Evolutionary conservation across 345 rosid species (phyloP), one percentile per base, ranked within the genome.

Genomic region (Eucalyptus grandis): DNA sequence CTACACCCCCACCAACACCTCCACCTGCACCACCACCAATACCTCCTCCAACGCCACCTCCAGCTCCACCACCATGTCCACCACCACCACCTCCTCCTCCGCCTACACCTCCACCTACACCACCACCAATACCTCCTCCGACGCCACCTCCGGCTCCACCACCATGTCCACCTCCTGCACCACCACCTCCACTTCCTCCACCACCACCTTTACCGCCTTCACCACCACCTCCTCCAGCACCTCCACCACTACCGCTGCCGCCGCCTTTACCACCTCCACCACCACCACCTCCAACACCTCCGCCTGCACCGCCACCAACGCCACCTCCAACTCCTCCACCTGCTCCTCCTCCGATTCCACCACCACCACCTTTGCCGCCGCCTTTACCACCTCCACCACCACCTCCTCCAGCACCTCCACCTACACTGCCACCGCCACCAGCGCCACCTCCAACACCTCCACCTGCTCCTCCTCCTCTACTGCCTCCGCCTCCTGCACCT

Each of bases 31-130:
- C 86, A 14, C 93, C 92, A 6, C 92, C 91, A 11, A 3, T 14
- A 3, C 37, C 87, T 5, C 91, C 92, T 2, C 88, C 53, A 4
- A 87, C 91, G 3, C 89, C 91, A 15, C 93, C 92, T n/a, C 90
- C 91, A 0, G 88, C 91, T 24, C 56, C 89, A n/a, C 92, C 93
- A 5, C 90, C 90, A 5, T 89, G 90, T 4, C 88, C 88, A 1
- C 91, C 88, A 1, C 91, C 88, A 1, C 91, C 85, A 1, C 89
- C 90, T 14, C 88, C 88, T 9, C 89, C 91, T 14, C 82, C 87
- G 1, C 89, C 91, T 47, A 47, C 49, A 47, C 49, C 51, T 7
- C 91, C 89, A 2, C 87, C 90, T 6, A 58, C 88, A 4, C 21
- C 46, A 7, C 88, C 91, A 0, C 91, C 91, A 67, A 87, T 58